Conservation (phyloP, 106 monocot genomes). For the Platanthera guangdongensis region DNA sequence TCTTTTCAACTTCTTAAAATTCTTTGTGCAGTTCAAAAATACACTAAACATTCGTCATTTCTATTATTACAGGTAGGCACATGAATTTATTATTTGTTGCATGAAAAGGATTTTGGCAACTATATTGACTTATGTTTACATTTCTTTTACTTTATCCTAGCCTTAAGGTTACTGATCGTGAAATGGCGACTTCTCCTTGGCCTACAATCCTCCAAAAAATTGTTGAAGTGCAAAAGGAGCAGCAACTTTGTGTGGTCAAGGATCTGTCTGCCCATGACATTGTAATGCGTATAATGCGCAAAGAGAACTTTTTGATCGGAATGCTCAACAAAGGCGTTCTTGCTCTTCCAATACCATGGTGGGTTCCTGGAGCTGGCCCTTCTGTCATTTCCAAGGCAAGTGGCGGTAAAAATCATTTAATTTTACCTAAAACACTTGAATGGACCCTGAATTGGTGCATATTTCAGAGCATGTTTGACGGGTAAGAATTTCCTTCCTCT, state of each 20-base stretch:
- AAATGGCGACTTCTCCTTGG: conserved; percentile 85
- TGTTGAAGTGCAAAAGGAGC: conserved; percentile 66
- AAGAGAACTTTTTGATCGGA: conserved; percentile 96
- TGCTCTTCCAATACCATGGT: conserved; percentile 62
- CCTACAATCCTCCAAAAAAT: conserved; percentile 74
- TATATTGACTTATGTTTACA: not conserved
- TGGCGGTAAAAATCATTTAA: conserved; percentile 64
- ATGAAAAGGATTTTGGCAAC: not conserved
- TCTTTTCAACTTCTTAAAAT: conserved; percentile 82
- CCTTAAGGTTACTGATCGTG: conserved; percentile 78
- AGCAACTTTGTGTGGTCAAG: conserved; percentile 85
- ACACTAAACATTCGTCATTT: conserved; percentile 66
- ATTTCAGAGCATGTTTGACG: conserved; percentile 99
- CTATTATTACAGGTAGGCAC: conserved; percentile 56
- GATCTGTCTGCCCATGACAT: conserved; percentile 89
- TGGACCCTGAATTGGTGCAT: conserved; percentile 98
- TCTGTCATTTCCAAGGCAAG: conserved; percentile 27
- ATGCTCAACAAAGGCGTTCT: conserved; percentile 97
- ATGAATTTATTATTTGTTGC: not conserved
- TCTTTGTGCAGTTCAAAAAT: conserved; percentile 77
- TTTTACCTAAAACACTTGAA: conserved; percentile 86
- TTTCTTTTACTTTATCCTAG: conserved; percentile 15
- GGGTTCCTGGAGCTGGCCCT: conserved; percentile 94
- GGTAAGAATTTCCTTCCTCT: conserved; percentile 27
- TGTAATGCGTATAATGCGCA: conserved; percentile 95